phyloP scores from a whole-genome alignment of 495 filamentous ascomycete species.

The Hypomontagnella submonticulosa region DNA sequence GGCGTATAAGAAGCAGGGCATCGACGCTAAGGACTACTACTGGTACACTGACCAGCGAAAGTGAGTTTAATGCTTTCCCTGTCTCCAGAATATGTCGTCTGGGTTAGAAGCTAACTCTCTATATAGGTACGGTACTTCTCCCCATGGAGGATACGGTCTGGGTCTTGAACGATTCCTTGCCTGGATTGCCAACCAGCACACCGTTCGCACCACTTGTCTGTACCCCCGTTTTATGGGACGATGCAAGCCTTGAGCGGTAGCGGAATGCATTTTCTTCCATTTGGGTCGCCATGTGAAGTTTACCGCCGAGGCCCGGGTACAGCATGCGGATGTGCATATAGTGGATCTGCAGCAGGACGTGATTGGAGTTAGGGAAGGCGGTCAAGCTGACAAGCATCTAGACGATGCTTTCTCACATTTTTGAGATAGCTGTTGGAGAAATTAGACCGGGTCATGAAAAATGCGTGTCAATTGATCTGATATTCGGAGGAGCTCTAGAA shows the following conservation, averaged over 20 bases:
- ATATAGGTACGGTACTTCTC: conserved; percentile 86
- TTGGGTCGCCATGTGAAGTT: conserved; percentile 21
- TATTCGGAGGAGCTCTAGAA: conserved; percentile 4
- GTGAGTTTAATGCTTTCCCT: conserved; percentile 64
- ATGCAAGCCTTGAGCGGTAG: conserved; percentile 78
- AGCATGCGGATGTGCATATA: conserved; percentile 2
- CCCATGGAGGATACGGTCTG: conserved; percentile 95
- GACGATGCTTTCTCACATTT: conserved; percentile 20
- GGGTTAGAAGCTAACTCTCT: conserved; percentile 41
- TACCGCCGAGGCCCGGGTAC: conserved; percentile 19
- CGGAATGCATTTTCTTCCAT: conserved; percentile 10
- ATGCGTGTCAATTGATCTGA: conserved; percentile 19
- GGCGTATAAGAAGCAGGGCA: conserved; percentile 87
- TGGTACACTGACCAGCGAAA: conserved; percentile 99
- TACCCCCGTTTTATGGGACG: conserved; percentile 95
- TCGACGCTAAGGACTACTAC: conserved; percentile 89
- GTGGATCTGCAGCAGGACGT: conserved; percentile 22
- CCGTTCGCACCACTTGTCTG: conserved; percentile 86
- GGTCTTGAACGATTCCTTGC: conserved; percentile 96
- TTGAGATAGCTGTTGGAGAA: conserved; percentile 9
- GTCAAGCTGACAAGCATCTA: conserved; percentile 28
- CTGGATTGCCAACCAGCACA: conserved; percentile 93
- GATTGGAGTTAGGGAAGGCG: conserved; percentile 37
- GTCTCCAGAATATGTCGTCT: neutral
- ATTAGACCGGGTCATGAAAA: conserved; percentile 16